Conservation (phyloP, 768 basidiomycete genomes). For the Naganishia onofrii region DNA sequence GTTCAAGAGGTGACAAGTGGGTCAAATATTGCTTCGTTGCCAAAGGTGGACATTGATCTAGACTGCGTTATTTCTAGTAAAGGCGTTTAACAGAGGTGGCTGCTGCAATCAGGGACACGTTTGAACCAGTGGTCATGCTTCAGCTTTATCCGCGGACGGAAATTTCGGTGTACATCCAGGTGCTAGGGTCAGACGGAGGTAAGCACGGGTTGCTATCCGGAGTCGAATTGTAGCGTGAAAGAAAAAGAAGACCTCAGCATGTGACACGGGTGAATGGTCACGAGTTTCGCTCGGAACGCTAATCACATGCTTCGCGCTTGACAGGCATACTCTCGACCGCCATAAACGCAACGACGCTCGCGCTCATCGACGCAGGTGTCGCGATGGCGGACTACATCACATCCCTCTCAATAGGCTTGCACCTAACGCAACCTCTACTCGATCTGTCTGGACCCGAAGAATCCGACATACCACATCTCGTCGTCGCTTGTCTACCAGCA, state of each 20-base stretch:
- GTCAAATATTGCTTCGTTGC: slow-evolving; percentile 46
- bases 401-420: slow-evolving; percentile 81
- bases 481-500: slow-evolving; percentile 84
- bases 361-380: slow-evolving; percentile 83
- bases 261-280: too few relatives aligned
- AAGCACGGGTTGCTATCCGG: slow-evolving; percentile 26
- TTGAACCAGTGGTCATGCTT: slow-evolving; percentile 90
- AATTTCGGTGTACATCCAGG: slow-evolving; percentile 89
- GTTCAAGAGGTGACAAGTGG: slow-evolving; percentile 82
- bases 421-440: slow-evolving; percentile 67
- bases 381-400: slow-evolving; percentile 87
- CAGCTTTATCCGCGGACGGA: slow-evolving; percentile 87
- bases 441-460: slow-evolving; percentile 89
- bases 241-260: too few relatives aligned
- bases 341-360: slow-evolving; percentile 91
- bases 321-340: slow-evolving; percentile 77
- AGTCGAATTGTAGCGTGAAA: not conserved
- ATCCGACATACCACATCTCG: slow-evolving; percentile 79
- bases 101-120: slow-evolving; percentile 83
- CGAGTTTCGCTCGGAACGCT: not conserved
- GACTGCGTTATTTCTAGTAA: slow-evolving; percentile 46
- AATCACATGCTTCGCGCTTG: too few relatives aligned
- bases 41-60: slow-evolving; percentile 21
- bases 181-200: slow-evolving; percentile 86
- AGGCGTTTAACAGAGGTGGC: slow-evolving; percentile 82